Percentiles rank a stretch among this genome's conserved stretches.
Conservation (phyloP, 257 asterid species). For the Solanum sitiens region DNA sequence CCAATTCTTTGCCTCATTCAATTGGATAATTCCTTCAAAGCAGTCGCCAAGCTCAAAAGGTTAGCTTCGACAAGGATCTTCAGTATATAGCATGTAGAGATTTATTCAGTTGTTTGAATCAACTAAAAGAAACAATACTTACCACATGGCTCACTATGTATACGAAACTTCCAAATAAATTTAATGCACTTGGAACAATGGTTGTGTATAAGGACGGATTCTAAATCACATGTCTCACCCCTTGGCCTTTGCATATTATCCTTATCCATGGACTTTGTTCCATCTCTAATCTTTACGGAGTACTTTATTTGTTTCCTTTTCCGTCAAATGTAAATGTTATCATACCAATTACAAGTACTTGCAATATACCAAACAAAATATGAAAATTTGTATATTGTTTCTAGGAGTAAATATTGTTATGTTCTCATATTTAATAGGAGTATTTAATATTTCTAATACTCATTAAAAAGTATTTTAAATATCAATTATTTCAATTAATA, state of each 20-base stretch:
- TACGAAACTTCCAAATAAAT: neutral
- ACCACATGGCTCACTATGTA: neutral
- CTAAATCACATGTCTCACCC: neutral
- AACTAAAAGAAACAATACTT: neutral
- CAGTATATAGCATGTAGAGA: neutral
- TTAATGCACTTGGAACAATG: neutral
- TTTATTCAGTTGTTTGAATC: neutral
- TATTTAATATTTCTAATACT: too few species aligned
- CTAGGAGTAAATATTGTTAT: too few species aligned
- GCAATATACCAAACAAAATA: too few species aligned
- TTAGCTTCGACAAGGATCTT: conserved; percentile 2
- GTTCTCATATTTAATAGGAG: too few species aligned
- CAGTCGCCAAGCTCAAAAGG: conserved; percentile 19
- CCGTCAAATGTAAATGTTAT: too few species aligned
- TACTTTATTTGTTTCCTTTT: too few species aligned
- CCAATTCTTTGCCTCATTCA: conserved; percentile 57
- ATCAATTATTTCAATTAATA: too few species aligned
- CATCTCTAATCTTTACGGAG: too few species aligned
- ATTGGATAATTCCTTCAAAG: conserved; percentile 65
- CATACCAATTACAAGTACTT: too few species aligned
- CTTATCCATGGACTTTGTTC: neutral
- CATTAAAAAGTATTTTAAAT: too few species aligned
- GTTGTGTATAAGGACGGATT: neutral
- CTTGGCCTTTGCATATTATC: neutral
- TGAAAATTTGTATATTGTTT: too few species aligned